phyloP scores from a whole-genome alignment of 2,329 filamentous ascomycete species.

The Colletotrichum sojae region DNA sequence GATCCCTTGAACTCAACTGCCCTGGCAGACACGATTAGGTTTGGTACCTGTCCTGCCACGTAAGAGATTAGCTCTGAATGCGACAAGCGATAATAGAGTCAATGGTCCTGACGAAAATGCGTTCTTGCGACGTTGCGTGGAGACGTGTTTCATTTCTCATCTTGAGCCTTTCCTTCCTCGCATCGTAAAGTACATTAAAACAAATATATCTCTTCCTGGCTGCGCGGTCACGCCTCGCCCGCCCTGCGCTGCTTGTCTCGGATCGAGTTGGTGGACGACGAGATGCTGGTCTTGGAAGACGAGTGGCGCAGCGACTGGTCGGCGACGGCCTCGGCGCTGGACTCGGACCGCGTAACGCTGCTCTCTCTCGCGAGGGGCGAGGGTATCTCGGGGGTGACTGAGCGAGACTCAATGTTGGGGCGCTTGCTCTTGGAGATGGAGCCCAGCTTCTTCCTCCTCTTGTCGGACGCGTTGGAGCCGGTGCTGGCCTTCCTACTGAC shows the following conservation, averaged over 20 bases:
- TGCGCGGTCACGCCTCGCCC: constrained; percentile 21
- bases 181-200: constrained; percentile 32
- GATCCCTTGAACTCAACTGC: not conserved
- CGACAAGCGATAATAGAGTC: not conserved
- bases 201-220: not conserved
- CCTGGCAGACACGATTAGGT: not conserved
- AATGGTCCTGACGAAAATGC: not conserved
- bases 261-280: constrained; percentile 29
- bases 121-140: not conserved
- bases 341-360: constrained; percentile 48
- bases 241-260: constrained; percentile 35
- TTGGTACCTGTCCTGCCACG: not conserved
- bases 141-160: constrained; percentile 31
- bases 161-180: constrained; percentile 20
- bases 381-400: constrained; percentile 68
- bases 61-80: no score
- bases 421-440: constrained; percentile 58
- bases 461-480: constrained; percentile 62
- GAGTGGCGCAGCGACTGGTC: constrained; percentile 36
- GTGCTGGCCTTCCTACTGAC: constrained; percentile 62
- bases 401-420: constrained; percentile 63
- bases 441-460: constrained; percentile 65
- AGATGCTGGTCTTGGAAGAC: constrained; percentile 35
- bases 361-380: constrained; percentile 68
- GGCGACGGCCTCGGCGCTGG: constrained; percentile 26